phyloP scores from a whole-genome alignment of 768 basidiomycete genomes.

The Erythrobasidium yunnanense region DNA sequence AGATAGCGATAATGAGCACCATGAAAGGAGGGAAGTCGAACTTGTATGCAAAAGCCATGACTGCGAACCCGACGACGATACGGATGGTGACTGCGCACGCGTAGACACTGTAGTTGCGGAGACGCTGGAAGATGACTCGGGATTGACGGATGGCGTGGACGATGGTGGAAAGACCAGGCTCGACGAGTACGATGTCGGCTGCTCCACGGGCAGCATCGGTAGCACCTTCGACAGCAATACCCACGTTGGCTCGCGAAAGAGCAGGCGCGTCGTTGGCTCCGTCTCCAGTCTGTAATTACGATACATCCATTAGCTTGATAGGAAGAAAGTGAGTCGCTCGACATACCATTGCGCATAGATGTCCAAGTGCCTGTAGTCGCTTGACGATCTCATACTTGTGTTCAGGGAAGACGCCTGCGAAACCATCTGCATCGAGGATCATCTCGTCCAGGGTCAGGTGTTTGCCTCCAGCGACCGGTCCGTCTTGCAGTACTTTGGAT shows the following conservation, averaged over 20 bases:
- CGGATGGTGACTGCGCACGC: slow-evolving; percentile 62
- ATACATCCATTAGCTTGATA: background rate
- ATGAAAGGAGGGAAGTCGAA: slow-evolving; percentile 99
- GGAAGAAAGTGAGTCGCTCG: background rate
- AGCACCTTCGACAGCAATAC: slow-evolving; percentile 98
- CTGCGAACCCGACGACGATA: slow-evolving; percentile 94
- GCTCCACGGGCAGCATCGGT: slow-evolving; percentile 98
- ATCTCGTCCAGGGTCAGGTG: slow-evolving; percentile 82
- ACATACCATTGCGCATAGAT: slow-evolving; percentile 73
- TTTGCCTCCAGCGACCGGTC: slow-evolving; percentile 74
- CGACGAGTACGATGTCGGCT: slow-evolving; percentile 93
- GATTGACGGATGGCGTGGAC: slow-evolving; percentile 97
- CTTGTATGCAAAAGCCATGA: slow-evolving; percentile 88
- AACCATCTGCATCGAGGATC: slow-evolving; percentile 99
- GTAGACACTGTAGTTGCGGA: slow-evolving; percentile 80
- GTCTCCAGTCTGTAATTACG: slow-evolving; percentile 61
- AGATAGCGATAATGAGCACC: slow-evolving; percentile 91
- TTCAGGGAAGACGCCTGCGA: slow-evolving; percentile 97
- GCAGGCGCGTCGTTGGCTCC: slow-evolving; percentile 99
- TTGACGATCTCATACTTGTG: slow-evolving; percentile 99
- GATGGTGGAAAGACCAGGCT: slow-evolving; percentile 97
- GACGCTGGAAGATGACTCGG: slow-evolving; percentile 98
- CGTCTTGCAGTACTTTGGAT: slow-evolving; percentile 96
- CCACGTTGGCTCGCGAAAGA: slow-evolving; percentile 94
- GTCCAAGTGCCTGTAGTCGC: slow-evolving; percentile 89